Conservation (phyloP, 441 rosid genomes). For the Melastoma candidum region DNA sequence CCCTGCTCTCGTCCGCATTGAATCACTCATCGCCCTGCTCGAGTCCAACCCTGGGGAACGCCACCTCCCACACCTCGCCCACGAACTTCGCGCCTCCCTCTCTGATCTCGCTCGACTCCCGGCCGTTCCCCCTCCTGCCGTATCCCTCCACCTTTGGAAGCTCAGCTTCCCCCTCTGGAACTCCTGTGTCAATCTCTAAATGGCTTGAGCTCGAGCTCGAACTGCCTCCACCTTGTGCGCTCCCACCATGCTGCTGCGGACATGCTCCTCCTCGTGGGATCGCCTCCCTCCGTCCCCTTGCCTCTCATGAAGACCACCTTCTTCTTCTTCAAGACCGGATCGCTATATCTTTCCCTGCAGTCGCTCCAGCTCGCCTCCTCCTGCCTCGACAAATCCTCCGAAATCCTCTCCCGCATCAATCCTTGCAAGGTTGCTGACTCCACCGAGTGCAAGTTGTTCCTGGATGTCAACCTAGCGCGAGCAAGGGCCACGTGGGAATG, state of each 20-base stretch:
- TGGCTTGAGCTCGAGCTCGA: constrained; percentile 12
- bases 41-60: constrained; percentile 25
- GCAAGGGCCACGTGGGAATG: constrained; percentile 81
- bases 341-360: constrained; percentile 50
- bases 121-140: too few species aligned
- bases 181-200: constrained; percentile 6
- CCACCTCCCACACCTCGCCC: constrained; percentile 31
- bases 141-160: constrained; percentile 60
- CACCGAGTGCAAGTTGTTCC: constrained; percentile 52
- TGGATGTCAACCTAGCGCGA: constrained; percentile 72
- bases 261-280: constrained; percentile 58
- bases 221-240: constrained; percentile 29
- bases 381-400: constrained; percentile 83
- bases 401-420: constrained; percentile 55
- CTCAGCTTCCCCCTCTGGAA: constrained; percentile 93
- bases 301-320: constrained; percentile 59
- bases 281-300: constrained; percentile 69
- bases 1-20: constrained; percentile 50
- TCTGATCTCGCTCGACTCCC: constrained; percentile 40
- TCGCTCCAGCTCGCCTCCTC: constrained; percentile 62
- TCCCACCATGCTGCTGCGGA: constrained; percentile 82
- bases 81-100: constrained; percentile 46
- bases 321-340: constrained; percentile 71
- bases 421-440: constrained; percentile 35
- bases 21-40: constrained; percentile 45